Evolutionary conservation across 768 basidiomycete species (phyloP).

Genomic region (Daedaleopsis nitida): DNA sequence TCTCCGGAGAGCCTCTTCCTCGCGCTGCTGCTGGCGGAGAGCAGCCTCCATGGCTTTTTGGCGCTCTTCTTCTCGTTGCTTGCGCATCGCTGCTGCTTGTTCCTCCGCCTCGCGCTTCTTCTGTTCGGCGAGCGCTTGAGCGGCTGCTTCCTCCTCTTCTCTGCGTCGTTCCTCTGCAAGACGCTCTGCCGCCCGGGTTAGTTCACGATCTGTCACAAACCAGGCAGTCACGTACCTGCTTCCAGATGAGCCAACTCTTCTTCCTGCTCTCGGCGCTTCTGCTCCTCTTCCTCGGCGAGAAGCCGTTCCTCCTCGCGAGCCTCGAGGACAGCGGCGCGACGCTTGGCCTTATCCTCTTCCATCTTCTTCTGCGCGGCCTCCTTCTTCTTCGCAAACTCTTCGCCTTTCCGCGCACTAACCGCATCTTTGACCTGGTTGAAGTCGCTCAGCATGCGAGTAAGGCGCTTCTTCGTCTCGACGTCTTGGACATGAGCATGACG

Average conservation of each 20-base stretch:
- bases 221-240: conserved; percentile 46
- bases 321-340: conserved; percentile 56
- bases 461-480: conserved; percentile 71
- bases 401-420: conserved; percentile 58
- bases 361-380: conserved; percentile 67
- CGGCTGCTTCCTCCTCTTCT: conserved; percentile 45
- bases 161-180: conserved; percentile 56
- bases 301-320: conserved; percentile 59
- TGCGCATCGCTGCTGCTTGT: conserved; percentile 49
- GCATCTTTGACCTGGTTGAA: conserved; percentile 55
- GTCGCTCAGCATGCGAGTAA: conserved; percentile 74
- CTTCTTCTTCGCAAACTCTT: conserved; percentile 64
- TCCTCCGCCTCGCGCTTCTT: conserved; percentile 68
- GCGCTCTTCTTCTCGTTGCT: conserved; percentile 52
- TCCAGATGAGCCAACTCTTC: conserved; percentile 48
- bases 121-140: conserved; percentile 48
- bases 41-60: conserved; percentile 55
- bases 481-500: conserved; percentile 62
- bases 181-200: conserved; percentile 40
- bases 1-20: conserved; percentile 59
- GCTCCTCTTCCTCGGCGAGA: conserved; percentile 43
- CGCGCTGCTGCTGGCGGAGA: conserved; percentile 61
- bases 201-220: not conserved
- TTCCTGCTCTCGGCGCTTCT: conserved; percentile 34
- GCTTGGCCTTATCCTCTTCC: conserved; percentile 82